Conservation (phyloP, 176 grass and related monocot genomes). For the Miscanthus lutarioriparius region DNA sequence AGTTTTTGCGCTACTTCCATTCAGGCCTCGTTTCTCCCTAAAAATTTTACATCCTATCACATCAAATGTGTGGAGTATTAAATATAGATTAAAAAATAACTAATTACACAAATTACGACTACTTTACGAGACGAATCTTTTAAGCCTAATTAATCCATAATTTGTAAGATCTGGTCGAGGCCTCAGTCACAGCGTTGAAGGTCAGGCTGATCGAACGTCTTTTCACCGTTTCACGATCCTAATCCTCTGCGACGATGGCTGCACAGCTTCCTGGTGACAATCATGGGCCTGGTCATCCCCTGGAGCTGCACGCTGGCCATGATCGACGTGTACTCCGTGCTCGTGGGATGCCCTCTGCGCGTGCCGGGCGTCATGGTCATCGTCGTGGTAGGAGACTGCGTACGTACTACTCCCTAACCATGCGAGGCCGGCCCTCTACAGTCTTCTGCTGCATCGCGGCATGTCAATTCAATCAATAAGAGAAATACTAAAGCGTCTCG, state of each 20-base stretch:
- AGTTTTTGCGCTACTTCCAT: not conserved
- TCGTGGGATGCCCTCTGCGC: slow-evolving; percentile 55
- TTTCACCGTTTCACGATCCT: not conserved
- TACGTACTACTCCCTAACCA: slow-evolving; percentile 11
- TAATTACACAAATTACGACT: too few species aligned
- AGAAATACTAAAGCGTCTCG: not conserved
- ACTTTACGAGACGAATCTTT: too few species aligned
- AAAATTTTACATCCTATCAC: too few species aligned
- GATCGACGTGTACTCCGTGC: slow-evolving; percentile 74
- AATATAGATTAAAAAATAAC: too few species aligned
- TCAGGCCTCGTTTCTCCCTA: too few species aligned
- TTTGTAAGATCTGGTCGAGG: too few species aligned
- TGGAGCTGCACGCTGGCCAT: slow-evolving; percentile 91
- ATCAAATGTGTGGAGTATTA: too few species aligned
- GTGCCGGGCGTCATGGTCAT: slow-evolving; percentile 68
- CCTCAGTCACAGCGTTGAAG: too few species aligned
- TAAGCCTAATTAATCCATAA: too few species aligned
- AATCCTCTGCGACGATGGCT: not conserved
- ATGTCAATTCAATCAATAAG: not conserved
- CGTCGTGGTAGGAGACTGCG: slow-evolving; percentile 68
- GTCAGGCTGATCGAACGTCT: not conserved
- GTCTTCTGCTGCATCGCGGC: not conserved
- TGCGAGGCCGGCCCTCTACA: not conserved
- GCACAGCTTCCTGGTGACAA: slow-evolving; percentile 78
- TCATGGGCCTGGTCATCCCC: slow-evolving; percentile 85